These are phyloP conservation scores for grape (Vitis vinifera) DNA, from an alignment of 164 flowering plant species.

Conservation along the genomic window DNA sequence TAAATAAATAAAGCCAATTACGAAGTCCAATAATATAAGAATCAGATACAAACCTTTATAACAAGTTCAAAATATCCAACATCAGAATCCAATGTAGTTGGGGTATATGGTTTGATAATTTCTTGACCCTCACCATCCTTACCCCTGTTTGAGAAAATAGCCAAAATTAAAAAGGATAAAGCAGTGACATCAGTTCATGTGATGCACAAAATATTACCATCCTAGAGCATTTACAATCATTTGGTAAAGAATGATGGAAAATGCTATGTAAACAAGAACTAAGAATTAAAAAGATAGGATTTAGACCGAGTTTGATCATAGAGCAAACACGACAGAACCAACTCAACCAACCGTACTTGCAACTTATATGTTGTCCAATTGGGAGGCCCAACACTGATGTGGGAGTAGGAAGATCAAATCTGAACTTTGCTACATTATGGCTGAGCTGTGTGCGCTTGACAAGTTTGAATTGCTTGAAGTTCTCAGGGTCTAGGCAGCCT, in stretches of 20 bases:
- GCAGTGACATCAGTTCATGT: no score
- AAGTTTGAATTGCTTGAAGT: constrained; percentile 80
- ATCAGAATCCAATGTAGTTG: constrained; percentile 95
- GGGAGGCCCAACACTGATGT: constrained; percentile 94
- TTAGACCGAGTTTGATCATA: not conserved
- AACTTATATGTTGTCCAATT: constrained; percentile 92
- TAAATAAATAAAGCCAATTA: not conserved
- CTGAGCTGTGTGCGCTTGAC: constrained; percentile 77
- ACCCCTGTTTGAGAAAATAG: constrained; percentile 54
- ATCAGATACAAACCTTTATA: constrained; percentile 63
- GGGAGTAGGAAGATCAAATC: constrained; percentile 78
- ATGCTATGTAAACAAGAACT: not conserved
- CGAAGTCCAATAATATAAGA: not conserved
- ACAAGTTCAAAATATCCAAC: constrained; percentile 92
- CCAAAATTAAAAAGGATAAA: not conserved
- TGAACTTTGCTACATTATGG: constrained; percentile 96
- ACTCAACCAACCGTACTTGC: constrained; percentile 54
- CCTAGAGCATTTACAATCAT: not conserved
- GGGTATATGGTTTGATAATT: constrained; percentile 93
- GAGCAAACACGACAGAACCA: not conserved
- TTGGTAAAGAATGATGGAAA: not conserved
- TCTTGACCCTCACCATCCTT: constrained; percentile 90
- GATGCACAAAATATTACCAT: not conserved
- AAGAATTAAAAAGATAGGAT: not conserved
- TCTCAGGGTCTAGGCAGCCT: constrained; percentile 86